Percentiles rank a stretch among this genome's conserved stretches.
Conservation (phyloP, 108 stramenopile genomes). For the Pseudonitzschia pungens region DNA sequence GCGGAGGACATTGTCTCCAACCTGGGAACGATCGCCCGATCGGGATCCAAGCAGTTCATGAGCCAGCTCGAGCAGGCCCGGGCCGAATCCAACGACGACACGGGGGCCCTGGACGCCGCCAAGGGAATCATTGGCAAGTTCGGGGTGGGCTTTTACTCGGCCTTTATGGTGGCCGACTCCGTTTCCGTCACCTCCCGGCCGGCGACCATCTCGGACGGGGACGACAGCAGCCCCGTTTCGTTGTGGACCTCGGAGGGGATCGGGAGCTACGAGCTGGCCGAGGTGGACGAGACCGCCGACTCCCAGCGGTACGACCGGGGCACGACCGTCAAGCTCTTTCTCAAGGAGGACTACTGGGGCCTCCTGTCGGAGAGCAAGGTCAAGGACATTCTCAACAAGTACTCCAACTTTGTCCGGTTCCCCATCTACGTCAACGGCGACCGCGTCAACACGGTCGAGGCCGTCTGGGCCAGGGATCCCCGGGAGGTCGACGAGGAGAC, state of each 20-base stretch:
- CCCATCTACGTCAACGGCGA: slow-evolving; percentile 95
- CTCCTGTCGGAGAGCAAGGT: slow-evolving; percentile 78
- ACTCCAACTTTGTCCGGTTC: slow-evolving; percentile 97
- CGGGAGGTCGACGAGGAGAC: slow-evolving; percentile 85
- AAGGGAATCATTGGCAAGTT: slow-evolving; percentile 95
- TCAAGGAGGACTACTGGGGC: slow-evolving; percentile 85
- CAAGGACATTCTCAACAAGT: slow-evolving; percentile 88
- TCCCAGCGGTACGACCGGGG: slow-evolving; percentile 88
- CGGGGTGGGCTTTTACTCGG: slow-evolving; percentile 97
- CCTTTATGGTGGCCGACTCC: slow-evolving; percentile 94
- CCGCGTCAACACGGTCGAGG: slow-evolving; percentile 93
- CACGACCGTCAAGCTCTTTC: slow-evolving; percentile 83
- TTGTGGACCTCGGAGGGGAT: slow-evolving; percentile 87
- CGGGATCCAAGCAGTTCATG: slow-evolving; percentile 93
- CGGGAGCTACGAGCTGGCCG: slow-evolving; percentile 81
- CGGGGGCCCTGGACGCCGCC: slow-evolving; percentile 42
- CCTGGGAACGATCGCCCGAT: slow-evolving; percentile 96
- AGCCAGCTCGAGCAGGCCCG: slow-evolving; percentile 36
- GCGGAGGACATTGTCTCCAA: slow-evolving; percentile 86
- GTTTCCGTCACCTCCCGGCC: slow-evolving; percentile 73
- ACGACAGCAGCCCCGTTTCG: slow-evolving; percentile 13
- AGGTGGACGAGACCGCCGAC: slow-evolving; percentile 28
- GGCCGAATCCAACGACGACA: slow-evolving; percentile 15
- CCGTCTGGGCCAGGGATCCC: slow-evolving; percentile 94
- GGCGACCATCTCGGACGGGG: slow-evolving; percentile 9